Evolutionary conservation across 2,329 filamentous ascomycete genomes (phyloP).

Genomic region (Sclerotinia spermophila): DNA sequence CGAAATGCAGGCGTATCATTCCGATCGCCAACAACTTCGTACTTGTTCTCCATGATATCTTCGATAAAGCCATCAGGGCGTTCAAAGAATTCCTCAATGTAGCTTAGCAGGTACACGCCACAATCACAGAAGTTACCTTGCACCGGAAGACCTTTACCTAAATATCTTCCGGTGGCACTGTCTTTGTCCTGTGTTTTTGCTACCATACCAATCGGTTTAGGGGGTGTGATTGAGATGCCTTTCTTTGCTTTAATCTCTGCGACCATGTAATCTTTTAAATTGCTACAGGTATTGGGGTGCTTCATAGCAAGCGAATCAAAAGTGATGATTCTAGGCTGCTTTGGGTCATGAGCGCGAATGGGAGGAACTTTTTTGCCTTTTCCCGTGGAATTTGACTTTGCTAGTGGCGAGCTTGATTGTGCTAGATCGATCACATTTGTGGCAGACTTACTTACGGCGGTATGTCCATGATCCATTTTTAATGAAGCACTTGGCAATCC

Average conservation of each 20-base stretch:
- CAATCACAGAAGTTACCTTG: conserved; percentile 89
- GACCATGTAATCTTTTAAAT: conserved; percentile 72
- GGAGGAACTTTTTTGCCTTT: conserved; percentile 32
- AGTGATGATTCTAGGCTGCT: conserved; percentile 71
- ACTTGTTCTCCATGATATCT: conserved; percentile 58
- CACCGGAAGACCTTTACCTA: conserved; percentile 56
- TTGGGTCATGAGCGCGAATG: conserved; percentile 45
- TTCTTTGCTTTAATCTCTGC: conserved; percentile 67
- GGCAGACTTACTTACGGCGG: not conserved
- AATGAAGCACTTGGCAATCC: not conserved
- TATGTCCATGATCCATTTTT: not conserved
- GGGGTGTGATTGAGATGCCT: conserved; percentile 34
- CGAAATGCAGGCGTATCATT: conserved; percentile 58
- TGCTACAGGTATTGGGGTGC: conserved; percentile 61
- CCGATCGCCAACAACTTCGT: conserved; percentile 51
- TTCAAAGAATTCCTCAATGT: conserved; percentile 76
- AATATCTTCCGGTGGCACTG: not conserved
- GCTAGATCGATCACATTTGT: conserved; percentile 3
- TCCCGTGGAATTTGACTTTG: conserved; percentile 31
- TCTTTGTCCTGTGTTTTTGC: conserved; percentile 46
- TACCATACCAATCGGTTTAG: conserved; percentile 52
- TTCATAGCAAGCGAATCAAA: conserved; percentile 75
- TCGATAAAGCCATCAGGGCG: conserved; percentile 67
- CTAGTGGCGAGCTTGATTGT: conserved; percentile 3
- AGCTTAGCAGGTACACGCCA: conserved; percentile 80